Percentiles rank a stretch among this genome's conserved stretches.
phyloP scores from a whole-genome alignment of 169 alveolate genomes.

The Pseudocohnilembus persalinus region DNA sequence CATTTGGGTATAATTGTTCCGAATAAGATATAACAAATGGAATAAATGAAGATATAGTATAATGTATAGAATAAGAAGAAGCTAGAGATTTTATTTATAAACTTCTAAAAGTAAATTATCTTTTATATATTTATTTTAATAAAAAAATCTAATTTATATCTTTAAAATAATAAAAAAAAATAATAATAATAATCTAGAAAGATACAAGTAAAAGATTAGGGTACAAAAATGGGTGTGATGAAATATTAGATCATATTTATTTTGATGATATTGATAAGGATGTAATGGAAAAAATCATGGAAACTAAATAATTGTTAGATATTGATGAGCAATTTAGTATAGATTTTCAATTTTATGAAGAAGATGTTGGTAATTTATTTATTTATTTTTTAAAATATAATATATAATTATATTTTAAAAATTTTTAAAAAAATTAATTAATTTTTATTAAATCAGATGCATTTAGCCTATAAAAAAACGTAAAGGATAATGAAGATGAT shows the following conservation, averaged over 20 bases:
- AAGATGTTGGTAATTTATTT: constrained; percentile 16
- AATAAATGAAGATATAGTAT: neutral
- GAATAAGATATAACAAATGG: constrained; percentile 1
- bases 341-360: constrained; percentile 4
- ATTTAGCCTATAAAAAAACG: neutral
- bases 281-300: neutral
- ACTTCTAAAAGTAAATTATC: constrained; percentile 1
- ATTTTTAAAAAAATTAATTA: too few species aligned
- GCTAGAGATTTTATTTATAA: neutral
- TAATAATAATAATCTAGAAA: neutral
- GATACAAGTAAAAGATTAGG: constrained; percentile 1
- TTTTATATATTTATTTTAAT: neutral
- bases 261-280: constrained; percentile 4
- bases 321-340: neutral
- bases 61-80: constrained; percentile 1
- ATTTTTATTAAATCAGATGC: neutral
- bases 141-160: neutral
- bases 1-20: constrained; percentile 17
- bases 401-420: neutral
- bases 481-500: too few species aligned
- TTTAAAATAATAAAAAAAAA: neutral
- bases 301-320: neutral
- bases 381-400: too few species aligned
- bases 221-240: neutral
- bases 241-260: neutral